Evolutionary conservation across 2,329 filamentous ascomycete species (phyloP), one percentile per base, ranked within the genome.

Genomic region (Trichoderma sp.): DNA sequence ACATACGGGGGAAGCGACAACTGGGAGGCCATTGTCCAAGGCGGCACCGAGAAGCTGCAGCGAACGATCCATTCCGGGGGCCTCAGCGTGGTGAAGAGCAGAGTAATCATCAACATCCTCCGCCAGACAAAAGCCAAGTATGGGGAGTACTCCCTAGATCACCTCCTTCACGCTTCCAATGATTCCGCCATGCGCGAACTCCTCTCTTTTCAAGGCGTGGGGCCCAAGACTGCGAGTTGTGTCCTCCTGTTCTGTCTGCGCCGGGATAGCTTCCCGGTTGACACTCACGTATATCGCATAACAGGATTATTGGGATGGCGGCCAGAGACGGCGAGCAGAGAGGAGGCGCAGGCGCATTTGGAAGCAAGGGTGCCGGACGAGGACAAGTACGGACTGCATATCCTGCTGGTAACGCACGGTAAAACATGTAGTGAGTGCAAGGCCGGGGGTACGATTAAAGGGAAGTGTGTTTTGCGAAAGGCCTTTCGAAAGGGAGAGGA

Each of bases 1-100:
- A 77, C 72, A 5, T 84, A 84, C 74, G 82, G 81, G 19, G 74
- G 77, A 35, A 80, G 77, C 71, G 80, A 82, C 68, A 73, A 75
- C 32, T 84, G 82, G 82, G 78, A 76, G 0, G 76, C 73, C 42
- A 81, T 84, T 60, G 80, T 73, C 5, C 69, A 69, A 1, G 82
- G 81, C 39, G 81, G 82, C 0, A 75, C 76, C 50, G 70, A 74
- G 15, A 78, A 77, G 70, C 76, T 84, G 6, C 78, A 82, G 69
- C 82, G 88, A 71, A 87, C 91, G 0, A 93, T 94, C 73, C 87
- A 88, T 75, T 83, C 83, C 27, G 92, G 92, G 34, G 92, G 92
- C 0, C 81, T 94, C 1, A 89, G 88, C 15, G 85, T 86, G 39
- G 83, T 87, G n/a, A 95, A 94, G 78, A 91, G 88, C 74, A 89